phyloP scores from a whole-genome alignment of 257 asterid species.

The Ocimum tenuiflorum region DNA sequence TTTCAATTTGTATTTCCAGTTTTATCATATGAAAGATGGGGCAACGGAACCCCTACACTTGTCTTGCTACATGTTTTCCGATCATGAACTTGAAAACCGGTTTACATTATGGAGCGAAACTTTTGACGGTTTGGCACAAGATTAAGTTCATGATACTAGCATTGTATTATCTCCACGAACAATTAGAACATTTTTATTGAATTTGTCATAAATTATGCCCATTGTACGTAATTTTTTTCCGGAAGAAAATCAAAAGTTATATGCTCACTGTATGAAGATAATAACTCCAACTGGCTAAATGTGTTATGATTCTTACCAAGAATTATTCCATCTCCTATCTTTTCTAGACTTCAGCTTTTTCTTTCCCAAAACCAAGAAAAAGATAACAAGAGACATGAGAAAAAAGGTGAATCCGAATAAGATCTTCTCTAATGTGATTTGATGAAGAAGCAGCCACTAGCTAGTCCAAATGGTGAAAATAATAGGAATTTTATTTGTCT shows the following conservation, averaged over 20 bases:
- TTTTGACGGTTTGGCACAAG: too few relatives aligned
- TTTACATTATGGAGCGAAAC: too few relatives aligned
- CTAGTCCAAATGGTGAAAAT: slow-evolving; percentile 11
- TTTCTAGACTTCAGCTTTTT: slow-evolving; percentile 1
- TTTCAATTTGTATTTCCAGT: too few relatives aligned
- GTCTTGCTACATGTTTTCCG: too few relatives aligned
- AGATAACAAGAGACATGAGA: slow-evolving; percentile 3
- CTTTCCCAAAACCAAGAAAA: slow-evolving; percentile 8
- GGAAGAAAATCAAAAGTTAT: not conserved
- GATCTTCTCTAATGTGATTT: slow-evolving; percentile 16
- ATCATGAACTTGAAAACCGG: too few relatives aligned
- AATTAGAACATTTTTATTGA: too few relatives aligned
- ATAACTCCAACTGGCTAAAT: not conserved
- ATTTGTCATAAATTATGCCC: too few relatives aligned
- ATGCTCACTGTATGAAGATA: not conserved
- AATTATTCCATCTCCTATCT: not conserved
- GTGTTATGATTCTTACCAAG: not conserved
- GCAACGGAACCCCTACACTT: too few relatives aligned
- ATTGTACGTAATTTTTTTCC: not conserved
- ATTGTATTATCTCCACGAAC: too few relatives aligned
- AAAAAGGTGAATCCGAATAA: slow-evolving; percentile 16
- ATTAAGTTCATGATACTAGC: too few relatives aligned
- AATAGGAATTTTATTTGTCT: not conserved
- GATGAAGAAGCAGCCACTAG: slow-evolving; percentile 19
- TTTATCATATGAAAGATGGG: too few relatives aligned